Conservation (phyloP, 2,329 filamentous ascomycete species). For the Chaetomium sp. region DNA sequence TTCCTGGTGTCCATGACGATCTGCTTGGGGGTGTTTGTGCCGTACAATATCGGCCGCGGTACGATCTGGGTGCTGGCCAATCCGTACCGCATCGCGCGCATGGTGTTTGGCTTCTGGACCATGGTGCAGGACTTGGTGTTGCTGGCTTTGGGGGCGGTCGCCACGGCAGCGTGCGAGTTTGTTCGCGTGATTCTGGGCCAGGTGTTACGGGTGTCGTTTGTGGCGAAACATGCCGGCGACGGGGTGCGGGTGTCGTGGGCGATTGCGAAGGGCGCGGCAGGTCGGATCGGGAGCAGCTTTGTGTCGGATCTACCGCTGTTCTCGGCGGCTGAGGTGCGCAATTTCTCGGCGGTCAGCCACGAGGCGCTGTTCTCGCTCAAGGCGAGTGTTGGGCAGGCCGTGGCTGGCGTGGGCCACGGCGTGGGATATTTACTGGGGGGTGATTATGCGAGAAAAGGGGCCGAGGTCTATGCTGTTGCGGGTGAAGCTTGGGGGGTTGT, state of each 20-base stretch:
- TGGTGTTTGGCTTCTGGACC: constrained; percentile 68
- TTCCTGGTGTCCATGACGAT: constrained; percentile 85
- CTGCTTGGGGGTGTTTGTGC: constrained; percentile 77
- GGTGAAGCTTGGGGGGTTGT: constrained; percentile 25
- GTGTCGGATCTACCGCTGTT: constrained; percentile 45
- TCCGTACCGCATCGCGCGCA: constrained; percentile 66
- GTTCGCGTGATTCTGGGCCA: constrained; percentile 29
- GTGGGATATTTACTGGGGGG: constrained; percentile 42
- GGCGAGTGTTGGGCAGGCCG: constrained; percentile 38
- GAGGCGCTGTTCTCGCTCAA: constrained; percentile 59
- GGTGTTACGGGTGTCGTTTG: constrained; percentile 12
- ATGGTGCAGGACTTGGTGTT: constrained; percentile 69
- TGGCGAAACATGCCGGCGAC: constrained; percentile 9
- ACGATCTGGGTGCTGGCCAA: constrained; percentile 74
- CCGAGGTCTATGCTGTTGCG: constrained; percentile 17
- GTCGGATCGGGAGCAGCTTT: constrained; percentile 45
- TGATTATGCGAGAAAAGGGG: constrained; percentile 32
- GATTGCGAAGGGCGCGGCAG: constrained; percentile 37
- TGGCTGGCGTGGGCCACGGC: constrained; percentile 34
- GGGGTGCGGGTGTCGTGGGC: constrained; percentile 32
- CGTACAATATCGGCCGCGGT: constrained; percentile 85
- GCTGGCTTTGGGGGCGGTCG: constrained; percentile 53
- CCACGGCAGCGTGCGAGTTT: constrained; percentile 32
- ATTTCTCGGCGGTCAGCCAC: constrained; percentile 71
- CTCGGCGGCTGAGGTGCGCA: constrained; percentile 57